Conservation (phyloP, 257 asterid genomes). For the Linaria vulgaris region DNA sequence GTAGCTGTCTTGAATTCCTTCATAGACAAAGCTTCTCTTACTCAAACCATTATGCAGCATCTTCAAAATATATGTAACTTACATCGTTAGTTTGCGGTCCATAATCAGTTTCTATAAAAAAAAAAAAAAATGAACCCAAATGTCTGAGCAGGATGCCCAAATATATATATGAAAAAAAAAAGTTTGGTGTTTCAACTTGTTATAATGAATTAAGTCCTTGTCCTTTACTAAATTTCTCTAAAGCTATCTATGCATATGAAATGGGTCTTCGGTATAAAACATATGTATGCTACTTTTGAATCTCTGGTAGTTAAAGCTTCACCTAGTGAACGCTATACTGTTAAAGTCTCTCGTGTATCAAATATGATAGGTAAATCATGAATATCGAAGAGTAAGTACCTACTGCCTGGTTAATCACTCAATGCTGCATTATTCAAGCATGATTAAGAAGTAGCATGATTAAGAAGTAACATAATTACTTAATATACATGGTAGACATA, state of each 20-base stretch:
- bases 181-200: neutral
- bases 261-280: neutral
- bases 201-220: neutral
- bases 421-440: neutral
- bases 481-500: neutral
- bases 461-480: neutral
- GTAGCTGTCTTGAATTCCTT: too few species aligned
- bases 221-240: neutral
- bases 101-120: neutral
- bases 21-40: neutral
- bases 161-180: too few species aligned
- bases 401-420: neutral
- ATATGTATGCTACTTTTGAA: neutral
- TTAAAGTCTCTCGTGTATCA: neutral
- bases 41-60: neutral
- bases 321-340: neutral
- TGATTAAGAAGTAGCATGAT: neutral
- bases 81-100: neutral
- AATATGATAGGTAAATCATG: neutral
- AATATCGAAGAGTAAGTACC: neutral
- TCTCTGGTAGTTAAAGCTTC: neutral
- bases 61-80: neutral
- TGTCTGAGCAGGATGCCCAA: neutral
- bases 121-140: neutral
- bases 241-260: too few species aligned